Evolutionary conservation across 1,284 basidiomycete genomes (phyloP), one percentile per base, ranked within the genome.

Genomic region (Boletus smithii): DNA sequence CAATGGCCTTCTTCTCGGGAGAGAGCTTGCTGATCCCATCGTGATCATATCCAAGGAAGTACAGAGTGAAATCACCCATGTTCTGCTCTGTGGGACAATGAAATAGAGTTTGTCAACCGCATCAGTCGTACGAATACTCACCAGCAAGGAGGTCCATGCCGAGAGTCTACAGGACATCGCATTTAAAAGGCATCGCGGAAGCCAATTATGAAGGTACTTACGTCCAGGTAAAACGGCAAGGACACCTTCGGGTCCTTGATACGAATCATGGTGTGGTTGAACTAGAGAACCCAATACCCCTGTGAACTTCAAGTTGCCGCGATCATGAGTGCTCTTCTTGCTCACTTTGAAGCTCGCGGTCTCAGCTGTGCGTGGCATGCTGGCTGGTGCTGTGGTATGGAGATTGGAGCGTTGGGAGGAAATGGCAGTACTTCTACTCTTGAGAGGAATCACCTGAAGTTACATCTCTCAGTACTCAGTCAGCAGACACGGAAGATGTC

Each of bases 261-360:
- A 56, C 94, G 82, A 62, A 94, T 69, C 90, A 92, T 93, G 26
- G 88, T 91, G 71, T 95, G 91, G 67, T 93, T 91, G 71, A 91
- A 88, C 85, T 90, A 50, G 11, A 43, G 11, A 24, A 46, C 2
- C 16, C 33, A 5, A 34, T 34, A 29, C 13, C 34, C 33, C 29
- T 47, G n/a, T 54, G 11, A 49, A 30, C 20, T 23, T 18, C 13
- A 20, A 9, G 11, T 17, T n/a, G 3, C 18, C 14, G 33, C 35
- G 20, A 27, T 37, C 26, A 10, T 23, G 9, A 7, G 8, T 18
- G 5, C 42, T 38, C 29, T 37, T 8, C 6, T 4, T 3, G 10
- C 50, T 53, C 56, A 80, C 84, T 70, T 76, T 80, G 69, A 81
- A 87, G 54, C 79, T 77, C 0, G 81, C 73, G 3, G 85, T 86